These are phyloP conservation scores for Phialocephala sp. DNA, from an alignment of 2,329 filamentous ascomycete species.

Conservation along the genomic window DNA sequence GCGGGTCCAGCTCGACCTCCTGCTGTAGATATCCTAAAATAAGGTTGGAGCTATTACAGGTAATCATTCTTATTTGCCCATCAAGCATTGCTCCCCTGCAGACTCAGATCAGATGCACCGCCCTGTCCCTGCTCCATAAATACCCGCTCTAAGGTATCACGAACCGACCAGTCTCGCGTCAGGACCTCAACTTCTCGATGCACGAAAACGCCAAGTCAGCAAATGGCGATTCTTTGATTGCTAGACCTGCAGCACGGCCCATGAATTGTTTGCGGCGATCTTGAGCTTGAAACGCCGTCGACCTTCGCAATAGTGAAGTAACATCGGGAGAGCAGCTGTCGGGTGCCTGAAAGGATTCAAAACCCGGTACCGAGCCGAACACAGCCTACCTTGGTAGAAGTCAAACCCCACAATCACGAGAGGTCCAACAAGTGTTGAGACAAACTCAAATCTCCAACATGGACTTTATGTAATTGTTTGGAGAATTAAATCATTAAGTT, in stretches of 20 bases:
- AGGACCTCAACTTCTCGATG: not conserved
- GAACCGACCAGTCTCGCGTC: not conserved
- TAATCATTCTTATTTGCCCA: not conserved
- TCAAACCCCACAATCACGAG: constrained; percentile 1
- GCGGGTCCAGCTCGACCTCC: not conserved
- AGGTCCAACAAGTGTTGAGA: not conserved
- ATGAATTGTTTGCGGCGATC: not conserved
- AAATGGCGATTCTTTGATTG: constrained; percentile 11
- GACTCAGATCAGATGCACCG: constrained; percentile 14
- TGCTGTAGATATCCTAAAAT: not conserved
- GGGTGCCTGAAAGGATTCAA: constrained; percentile 5
- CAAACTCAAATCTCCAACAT: not conserved
- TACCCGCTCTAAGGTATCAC: constrained; percentile 2
- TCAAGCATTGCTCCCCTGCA: not conserved
- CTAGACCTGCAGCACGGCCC: not conserved
- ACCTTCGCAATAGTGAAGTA: no score
- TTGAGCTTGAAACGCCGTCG: not conserved
- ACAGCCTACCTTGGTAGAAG: not conserved
- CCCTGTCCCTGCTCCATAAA: constrained; percentile 1
- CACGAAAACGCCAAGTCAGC: constrained; percentile 27
- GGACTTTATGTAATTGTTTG: not conserved
- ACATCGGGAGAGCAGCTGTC: not conserved
- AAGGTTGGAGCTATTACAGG: constrained; percentile 1
- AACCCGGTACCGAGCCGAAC: constrained; percentile 1
- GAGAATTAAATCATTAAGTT: not conserved